Evolutionary conservation across 768 basidiomycete species (phyloP).

Genomic region (Mycena maculata): DNA sequence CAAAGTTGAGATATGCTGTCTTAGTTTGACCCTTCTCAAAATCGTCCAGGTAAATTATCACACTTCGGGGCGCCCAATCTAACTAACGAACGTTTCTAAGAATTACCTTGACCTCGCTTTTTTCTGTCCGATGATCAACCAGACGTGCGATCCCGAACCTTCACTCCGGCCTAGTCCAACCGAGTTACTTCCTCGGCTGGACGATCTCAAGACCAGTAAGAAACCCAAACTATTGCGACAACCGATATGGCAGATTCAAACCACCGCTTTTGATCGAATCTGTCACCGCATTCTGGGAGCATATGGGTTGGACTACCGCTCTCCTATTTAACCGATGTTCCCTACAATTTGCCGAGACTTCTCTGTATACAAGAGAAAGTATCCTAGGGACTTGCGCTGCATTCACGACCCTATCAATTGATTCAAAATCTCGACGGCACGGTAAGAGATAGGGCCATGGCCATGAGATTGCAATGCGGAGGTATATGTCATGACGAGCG

Average conservation of each 20-base stretch:
- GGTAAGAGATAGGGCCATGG: no score
- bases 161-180: background rate
- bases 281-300: background rate
- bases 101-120: background rate
- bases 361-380: no score
- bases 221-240: background rate
- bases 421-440: no score
- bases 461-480: no score
- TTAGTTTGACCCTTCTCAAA: background rate
- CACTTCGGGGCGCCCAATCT: background rate
- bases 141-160: background rate
- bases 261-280: background rate
- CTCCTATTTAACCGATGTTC: no score
- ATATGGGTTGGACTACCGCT: background rate
- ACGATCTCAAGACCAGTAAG: background rate
- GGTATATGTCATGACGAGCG: no score
- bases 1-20: background rate
- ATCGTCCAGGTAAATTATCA: background rate
- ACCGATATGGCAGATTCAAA: no score
- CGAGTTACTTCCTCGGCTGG: background rate
- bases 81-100: background rate
- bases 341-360: no score
- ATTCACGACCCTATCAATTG: no score
- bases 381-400: no score
- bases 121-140: background rate